These are phyloP conservation scores for Kwoniella europaea DNA, from an alignment of 768 basidiomycete species.

Conservation along the genomic window DNA sequence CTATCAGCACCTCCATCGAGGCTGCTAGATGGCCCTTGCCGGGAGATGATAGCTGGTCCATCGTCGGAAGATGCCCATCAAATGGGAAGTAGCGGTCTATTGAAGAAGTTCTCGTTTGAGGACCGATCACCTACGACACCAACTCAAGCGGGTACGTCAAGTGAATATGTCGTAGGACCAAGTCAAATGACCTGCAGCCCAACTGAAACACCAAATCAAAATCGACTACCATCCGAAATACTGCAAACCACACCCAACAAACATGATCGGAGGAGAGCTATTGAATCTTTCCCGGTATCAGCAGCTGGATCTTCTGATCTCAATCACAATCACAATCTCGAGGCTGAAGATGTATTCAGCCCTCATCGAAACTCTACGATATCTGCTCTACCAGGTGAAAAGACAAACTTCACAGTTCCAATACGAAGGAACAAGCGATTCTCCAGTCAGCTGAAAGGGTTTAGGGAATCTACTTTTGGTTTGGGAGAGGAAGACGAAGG, in stretches of 20 bases:
- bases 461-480: slow-evolving; percentile 29
- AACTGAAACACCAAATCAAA: too few relatives aligned
- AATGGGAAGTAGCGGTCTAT: neutral
- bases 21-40: neutral
- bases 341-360: neutral
- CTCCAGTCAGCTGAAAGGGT: slow-evolving; percentile 39
- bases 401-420: neutral
- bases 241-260: too few relatives aligned
- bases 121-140: neutral
- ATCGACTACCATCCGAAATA: too few relatives aligned
- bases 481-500: slow-evolving; percentile 14
- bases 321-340: neutral
- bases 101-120: slow-evolving; percentile 27
- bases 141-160: neutral
- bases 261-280: neutral
- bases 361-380: neutral
- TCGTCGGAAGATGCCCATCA: neutral
- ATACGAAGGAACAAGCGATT: slow-evolving; percentile 21
- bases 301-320: slow-evolving; percentile 1
- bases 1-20: slow-evolving; percentile 14
- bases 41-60: neutral
- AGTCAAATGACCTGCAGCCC: too few relatives aligned
- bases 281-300: slow-evolving; percentile 13
- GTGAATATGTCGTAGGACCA: too few relatives aligned
- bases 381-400: too few relatives aligned